These are phyloP conservation scores for Kuraishia ogatae DNA, from an alignment of 805 yeast genomes.

Conservation along the genomic window DNA sequence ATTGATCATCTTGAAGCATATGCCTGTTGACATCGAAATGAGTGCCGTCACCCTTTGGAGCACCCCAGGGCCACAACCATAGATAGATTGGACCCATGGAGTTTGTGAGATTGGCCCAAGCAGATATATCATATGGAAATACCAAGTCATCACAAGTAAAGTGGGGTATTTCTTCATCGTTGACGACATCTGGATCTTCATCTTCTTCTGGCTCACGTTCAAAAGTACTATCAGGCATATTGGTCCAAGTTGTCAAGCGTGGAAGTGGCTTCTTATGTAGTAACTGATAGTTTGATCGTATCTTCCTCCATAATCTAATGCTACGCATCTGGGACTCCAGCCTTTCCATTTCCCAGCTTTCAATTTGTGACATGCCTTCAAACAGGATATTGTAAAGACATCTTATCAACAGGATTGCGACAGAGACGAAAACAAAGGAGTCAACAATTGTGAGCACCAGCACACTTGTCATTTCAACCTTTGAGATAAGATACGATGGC, in stretches of 20 bases:
- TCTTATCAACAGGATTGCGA: conserved; percentile 51
- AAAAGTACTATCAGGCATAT: conserved; percentile 3
- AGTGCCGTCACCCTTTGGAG: conserved; percentile 52
- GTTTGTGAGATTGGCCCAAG: conserved; percentile 40
- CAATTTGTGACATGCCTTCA: conserved; percentile 81
- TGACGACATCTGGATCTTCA: background rate
- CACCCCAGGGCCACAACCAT: conserved; percentile 72
- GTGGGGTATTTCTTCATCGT: conserved; percentile 5
- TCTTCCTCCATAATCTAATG: conserved; percentile 43
- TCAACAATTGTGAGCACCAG: conserved; percentile 46
- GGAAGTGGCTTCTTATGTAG: conserved; percentile 35
- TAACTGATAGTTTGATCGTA: conserved; percentile 32
- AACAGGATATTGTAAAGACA: conserved; percentile 45
- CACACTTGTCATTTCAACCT: conserved; percentile 44
- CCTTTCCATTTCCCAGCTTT: conserved; percentile 86
- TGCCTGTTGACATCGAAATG: conserved; percentile 44
- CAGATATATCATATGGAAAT: conserved; percentile 79
- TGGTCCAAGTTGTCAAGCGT: conserved; percentile 36
- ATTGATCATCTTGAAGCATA: conserved; percentile 43
- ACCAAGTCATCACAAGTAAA: conserved; percentile 56
- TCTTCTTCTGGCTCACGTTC: background rate
- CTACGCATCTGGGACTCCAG: conserved; percentile 55
- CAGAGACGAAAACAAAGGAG: conserved; percentile 50
- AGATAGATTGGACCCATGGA: conserved; percentile 54
- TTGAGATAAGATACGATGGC: conserved; percentile 49